Base-by-base conservation (phyloP, 352 stramenopile genomes). In the Phytophthora podocarpi region DNA sequence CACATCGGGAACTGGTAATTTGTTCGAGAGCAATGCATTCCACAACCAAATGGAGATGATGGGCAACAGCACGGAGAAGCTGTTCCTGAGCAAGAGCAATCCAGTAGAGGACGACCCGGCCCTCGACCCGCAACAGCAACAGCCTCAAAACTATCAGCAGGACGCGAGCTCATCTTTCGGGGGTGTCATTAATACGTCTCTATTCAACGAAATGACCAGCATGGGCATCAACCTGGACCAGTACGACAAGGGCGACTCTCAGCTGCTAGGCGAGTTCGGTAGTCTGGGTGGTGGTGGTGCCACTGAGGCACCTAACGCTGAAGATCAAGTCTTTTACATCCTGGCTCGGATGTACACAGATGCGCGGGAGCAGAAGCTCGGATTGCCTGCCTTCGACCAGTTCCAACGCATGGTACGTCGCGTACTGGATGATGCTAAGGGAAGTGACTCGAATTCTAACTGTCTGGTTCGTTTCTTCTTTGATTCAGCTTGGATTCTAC, bases 291-390 rank as follows among this genome's bases (percentile, higher is more conserved):
- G 36, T 15, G 21, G 45, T 45, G 41, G 45, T 20, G 24, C 39
- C 10, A 8, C 50, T 5, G 32, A 49, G n/a, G 45, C 59, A 7
- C 23, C 69, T 5, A 76, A 41, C 15, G 78, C 83, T 32, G 83
- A 92, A 74, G 83, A 90, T 30, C 71, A 89, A 50, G 83, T 92
- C n/a, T 90, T 87, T 53, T 90, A 90, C 73, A 92, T 92, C 40
- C 63, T 92, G 26, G 83, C 83, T 27, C 70, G 74, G 24, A 92
- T 92, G 83, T 92, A 90, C 67, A 87, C 81, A 42, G 82, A 87
- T 53, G 67, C 61, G 1, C 71, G 82, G 43, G 70, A 76, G 37
- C 78, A 82, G 41, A 95, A 91, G 64, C 73, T 95, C 21, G 85
- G 85, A 4, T 56, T 95, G 13, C 81, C 85, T n/a, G 83, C 85